phyloP scores from a whole-genome alignment of 257 asterid species.

The Jacaranda copaia region DNA sequence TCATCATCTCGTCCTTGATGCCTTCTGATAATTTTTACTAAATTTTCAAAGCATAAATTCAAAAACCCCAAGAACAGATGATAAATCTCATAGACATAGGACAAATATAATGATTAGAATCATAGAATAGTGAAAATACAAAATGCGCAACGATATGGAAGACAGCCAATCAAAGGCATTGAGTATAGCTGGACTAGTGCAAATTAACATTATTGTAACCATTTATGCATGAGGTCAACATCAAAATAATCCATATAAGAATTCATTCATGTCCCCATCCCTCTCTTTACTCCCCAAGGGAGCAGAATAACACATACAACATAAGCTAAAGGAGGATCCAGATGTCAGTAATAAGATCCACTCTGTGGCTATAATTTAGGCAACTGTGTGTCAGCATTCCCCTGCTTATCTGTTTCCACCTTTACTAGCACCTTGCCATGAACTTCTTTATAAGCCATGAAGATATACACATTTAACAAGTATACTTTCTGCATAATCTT shows the following conservation, averaged over 20 bases:
- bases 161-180: not conserved
- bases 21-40: slow-evolving; percentile 54
- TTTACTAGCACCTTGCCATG: too few species aligned
- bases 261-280: too few species aligned
- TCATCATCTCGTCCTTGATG: slow-evolving; percentile 56
- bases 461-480: too few species aligned
- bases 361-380: not conserved
- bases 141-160: not conserved
- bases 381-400: too few species aligned
- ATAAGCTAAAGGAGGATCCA: not conserved
- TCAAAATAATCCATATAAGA: slow-evolving; percentile 14
- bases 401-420: too few species aligned
- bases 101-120: not conserved
- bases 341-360: not conserved
- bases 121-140: slow-evolving; percentile 2
- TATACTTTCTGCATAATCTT: too few species aligned
- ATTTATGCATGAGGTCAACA: slow-evolving; percentile 4
- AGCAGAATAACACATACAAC: not conserved
- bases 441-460: too few species aligned
- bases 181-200: not conserved
- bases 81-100: slow-evolving; percentile 12
- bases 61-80: slow-evolving; percentile 7
- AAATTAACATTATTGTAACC: not conserved
- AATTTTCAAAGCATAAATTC: slow-evolving; percentile 31
- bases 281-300: too few species aligned